These are phyloP conservation scores for Crithidia mellificae DNA, from an alignment of 208 protist genomes.

Conservation along the genomic window DNA sequence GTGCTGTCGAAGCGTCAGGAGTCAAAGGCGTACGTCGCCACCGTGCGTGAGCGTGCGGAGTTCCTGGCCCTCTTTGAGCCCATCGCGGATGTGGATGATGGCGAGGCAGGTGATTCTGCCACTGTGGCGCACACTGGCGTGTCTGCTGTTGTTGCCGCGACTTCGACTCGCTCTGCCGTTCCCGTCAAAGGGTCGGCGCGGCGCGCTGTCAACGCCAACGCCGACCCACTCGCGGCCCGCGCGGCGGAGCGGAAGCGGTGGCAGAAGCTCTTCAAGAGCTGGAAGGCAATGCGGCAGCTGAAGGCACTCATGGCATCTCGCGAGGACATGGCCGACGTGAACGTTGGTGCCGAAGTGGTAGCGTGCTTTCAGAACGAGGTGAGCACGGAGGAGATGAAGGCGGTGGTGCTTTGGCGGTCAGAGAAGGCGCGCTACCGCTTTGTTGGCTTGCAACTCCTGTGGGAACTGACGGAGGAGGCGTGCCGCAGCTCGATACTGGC, in stretches of 20 bases:
- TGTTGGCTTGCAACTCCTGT: slow-evolving; percentile 70
- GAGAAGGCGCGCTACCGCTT: slow-evolving; percentile 73
- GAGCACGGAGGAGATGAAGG: slow-evolving; percentile 52
- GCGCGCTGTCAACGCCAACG: background rate
- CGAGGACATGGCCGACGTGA: slow-evolving; percentile 44
- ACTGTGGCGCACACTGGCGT: no score
- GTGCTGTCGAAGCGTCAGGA: slow-evolving; percentile 82
- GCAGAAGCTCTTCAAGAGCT: slow-evolving; percentile 80
- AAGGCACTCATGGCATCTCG: slow-evolving; percentile 75
- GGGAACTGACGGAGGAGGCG: slow-evolving; percentile 80
- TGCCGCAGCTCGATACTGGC: slow-evolving; percentile 51
- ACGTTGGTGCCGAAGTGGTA: slow-evolving; percentile 45
- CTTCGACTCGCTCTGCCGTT: background rate
- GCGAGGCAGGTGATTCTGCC: slow-evolving; percentile 15
- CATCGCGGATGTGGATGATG: slow-evolving; percentile 19
- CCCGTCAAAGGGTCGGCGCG: background rate
- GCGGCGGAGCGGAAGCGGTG: slow-evolving; percentile 61
- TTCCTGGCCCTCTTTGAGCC: slow-evolving; percentile 87
- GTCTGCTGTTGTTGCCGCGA: background rate
- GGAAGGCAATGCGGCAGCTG: slow-evolving; percentile 73
- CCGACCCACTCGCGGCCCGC: slow-evolving; percentile 25
- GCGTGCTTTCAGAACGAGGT: slow-evolving; percentile 75
- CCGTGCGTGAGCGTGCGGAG: slow-evolving; percentile 59
- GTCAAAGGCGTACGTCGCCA: slow-evolving; percentile 47
- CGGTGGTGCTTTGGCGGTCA: slow-evolving; percentile 53